Evolutionary conservation across 495 filamentous ascomycete species (phyloP).

Genomic region (Penicillium canariense): DNA sequence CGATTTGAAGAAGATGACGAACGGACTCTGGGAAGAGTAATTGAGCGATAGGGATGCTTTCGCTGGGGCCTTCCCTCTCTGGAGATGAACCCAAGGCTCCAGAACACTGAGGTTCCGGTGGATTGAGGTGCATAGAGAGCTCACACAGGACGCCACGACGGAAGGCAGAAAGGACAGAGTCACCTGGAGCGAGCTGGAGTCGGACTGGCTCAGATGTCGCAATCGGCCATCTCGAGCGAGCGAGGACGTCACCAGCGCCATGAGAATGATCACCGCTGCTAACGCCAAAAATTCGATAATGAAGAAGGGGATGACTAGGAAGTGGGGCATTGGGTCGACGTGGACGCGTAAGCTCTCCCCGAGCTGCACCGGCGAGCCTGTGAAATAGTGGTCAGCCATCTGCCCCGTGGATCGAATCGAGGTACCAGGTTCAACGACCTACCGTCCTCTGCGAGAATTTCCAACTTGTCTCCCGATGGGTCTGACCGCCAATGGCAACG

Average conservation of each 20-base stretch:
- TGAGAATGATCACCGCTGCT: conserved; percentile 35
- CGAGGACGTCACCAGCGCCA: conserved; percentile 33
- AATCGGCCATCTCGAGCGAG: conserved; percentile 35
- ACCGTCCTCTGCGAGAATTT: conserved; percentile 39
- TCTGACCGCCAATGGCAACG: conserved; percentile 36
- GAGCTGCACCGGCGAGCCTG: conserved; percentile 29
- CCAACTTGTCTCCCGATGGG: conserved; percentile 31
- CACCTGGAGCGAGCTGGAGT: conserved; percentile 38
- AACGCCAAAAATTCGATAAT: conserved; percentile 39
- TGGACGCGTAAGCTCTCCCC: conserved; percentile 25
- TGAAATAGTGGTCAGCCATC: conserved; percentile 5
- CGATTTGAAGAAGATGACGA: conserved; percentile 33
- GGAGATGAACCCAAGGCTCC: conserved; percentile 46
- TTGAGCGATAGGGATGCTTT: conserved; percentile 36
- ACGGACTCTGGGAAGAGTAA: conserved; percentile 39
- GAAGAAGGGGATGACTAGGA: conserved; percentile 41
- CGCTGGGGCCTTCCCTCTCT: conserved; percentile 35
- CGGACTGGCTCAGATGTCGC: conserved; percentile 35
- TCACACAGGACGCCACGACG: conserved; percentile 37
- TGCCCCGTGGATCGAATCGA: background rate
- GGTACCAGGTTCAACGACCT: background rate
- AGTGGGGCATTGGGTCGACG: conserved; percentile 40
- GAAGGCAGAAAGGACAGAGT: conserved; percentile 40
- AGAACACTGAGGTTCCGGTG: conserved; percentile 42
- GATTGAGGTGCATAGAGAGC: conserved; percentile 39